phyloP scores from a whole-genome alignment of 2,329 filamentous ascomycete genomes.

The Biscogniauxia sp. region DNA sequence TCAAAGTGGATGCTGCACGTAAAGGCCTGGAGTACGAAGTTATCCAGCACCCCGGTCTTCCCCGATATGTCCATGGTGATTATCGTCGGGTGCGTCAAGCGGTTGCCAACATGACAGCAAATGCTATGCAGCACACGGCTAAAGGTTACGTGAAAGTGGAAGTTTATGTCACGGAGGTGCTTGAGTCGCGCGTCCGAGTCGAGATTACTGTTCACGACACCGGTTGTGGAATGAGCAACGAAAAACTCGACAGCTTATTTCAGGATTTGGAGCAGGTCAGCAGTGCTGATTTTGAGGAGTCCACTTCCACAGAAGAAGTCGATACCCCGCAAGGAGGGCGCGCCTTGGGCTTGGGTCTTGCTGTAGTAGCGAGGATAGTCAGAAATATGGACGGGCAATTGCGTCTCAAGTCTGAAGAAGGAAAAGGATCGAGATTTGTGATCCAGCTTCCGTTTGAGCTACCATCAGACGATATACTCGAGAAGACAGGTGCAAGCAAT shows the following conservation, averaged over 20 bases:
- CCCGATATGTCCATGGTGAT: conserved; percentile 72
- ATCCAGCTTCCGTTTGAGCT: conserved; percentile 75
- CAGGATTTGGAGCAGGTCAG: conserved; percentile 59
- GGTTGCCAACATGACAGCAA: conserved; percentile 78
- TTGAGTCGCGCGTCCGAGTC: conserved; percentile 57
- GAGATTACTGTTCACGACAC: conserved; percentile 77
- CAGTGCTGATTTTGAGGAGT: conserved; percentile 42
- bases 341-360: conserved; percentile 77
- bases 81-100: conserved; percentile 77
- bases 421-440: conserved; percentile 78
- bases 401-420: conserved; percentile 77
- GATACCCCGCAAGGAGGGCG: conserved; percentile 34
- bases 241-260: conserved; percentile 53
- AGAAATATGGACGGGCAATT: conserved; percentile 90
- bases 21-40: conserved; percentile 73
- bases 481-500: conserved; percentile 20
- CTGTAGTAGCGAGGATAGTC: conserved; percentile 80
- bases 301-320: conserved; percentile 23
- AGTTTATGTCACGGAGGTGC: conserved; percentile 57
- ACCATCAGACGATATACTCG: conserved; percentile 42
- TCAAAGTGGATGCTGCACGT: conserved; percentile 69
- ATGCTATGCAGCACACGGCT: conserved; percentile 76
- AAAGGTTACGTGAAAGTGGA: conserved; percentile 69
- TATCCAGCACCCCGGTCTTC: conserved; percentile 65
- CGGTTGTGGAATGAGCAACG: conserved; percentile 64